Percentiles rank a stretch among this genome's conserved stretches.
These are phyloP conservation scores for Sugiyamaella floridensis DNA, from an alignment of 805 yeast genomes.

Conservation along the genomic window DNA sequence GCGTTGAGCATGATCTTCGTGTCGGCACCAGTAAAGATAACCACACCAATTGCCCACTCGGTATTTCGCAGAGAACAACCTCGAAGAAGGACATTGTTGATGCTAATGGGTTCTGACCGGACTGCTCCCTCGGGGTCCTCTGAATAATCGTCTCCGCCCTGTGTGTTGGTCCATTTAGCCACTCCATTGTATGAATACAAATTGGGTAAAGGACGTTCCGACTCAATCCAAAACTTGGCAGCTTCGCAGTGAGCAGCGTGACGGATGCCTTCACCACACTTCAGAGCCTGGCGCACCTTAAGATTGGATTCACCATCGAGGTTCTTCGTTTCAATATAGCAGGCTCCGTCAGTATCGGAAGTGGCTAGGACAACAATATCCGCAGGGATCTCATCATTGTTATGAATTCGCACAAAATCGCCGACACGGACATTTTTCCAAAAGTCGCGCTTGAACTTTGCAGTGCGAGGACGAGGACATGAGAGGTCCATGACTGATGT, in stretches of 20 bases:
- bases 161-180: slow-evolving; percentile 40
- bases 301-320: slow-evolving; percentile 75
- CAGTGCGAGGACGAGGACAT: slow-evolving; percentile 27
- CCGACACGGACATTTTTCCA: slow-evolving; percentile 80
- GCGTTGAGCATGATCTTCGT: slow-evolving; percentile 76
- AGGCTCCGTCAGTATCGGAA: slow-evolving; percentile 63
- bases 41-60: slow-evolving; percentile 68
- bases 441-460: slow-evolving; percentile 45
- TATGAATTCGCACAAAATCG: slow-evolving; percentile 59
- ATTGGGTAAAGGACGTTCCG: slow-evolving; percentile 61
- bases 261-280: slow-evolving; percentile 50
- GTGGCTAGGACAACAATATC: slow-evolving; percentile 64
- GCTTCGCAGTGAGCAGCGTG: slow-evolving; percentile 55
- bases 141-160: slow-evolving; percentile 4
- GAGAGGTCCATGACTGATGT: slow-evolving; percentile 24
- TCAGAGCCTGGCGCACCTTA: slow-evolving; percentile 52
- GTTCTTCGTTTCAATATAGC: slow-evolving; percentile 66
- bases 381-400: slow-evolving; percentile 75
- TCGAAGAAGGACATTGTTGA: slow-evolving; percentile 61
- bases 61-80: slow-evolving; percentile 73
- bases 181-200: slow-evolving; percentile 64
- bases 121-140: slow-evolving; percentile 19
- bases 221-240: slow-evolving; percentile 53
- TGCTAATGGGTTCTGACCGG: slow-evolving; percentile 49
- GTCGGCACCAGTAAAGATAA: slow-evolving; percentile 66